Evolutionary conservation across 31 red algal species (phyloP).

Genomic region (Porphyra umbilicalis): DNA sequence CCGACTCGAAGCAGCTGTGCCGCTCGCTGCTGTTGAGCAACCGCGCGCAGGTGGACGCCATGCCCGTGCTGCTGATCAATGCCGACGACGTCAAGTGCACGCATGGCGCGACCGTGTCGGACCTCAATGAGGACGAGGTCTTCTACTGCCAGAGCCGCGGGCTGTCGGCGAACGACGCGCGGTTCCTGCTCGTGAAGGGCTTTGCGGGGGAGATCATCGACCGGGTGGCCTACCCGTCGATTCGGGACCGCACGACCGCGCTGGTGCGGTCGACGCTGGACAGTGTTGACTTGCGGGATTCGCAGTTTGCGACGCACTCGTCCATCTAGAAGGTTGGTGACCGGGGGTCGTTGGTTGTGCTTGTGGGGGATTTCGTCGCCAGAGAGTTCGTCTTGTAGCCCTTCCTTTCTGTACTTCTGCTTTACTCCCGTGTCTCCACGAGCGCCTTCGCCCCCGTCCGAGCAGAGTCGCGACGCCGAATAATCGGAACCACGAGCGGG

Average conservation of each 20-base stretch:
- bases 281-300: neutral
- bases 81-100: constrained; percentile 81
- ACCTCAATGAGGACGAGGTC: constrained; percentile 73
- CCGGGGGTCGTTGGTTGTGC: too few species aligned
- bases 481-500: too few species aligned
- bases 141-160: constrained; percentile 83
- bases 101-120: constrained; percentile 76
- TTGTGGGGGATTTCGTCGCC: too few species aligned
- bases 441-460: too few species aligned
- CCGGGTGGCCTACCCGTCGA: constrained; percentile 30
- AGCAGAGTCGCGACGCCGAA: too few species aligned
- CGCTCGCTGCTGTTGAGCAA: constrained; percentile 64
- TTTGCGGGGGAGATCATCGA: constrained; percentile 57
- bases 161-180: constrained; percentile 34
- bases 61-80: constrained; percentile 78
- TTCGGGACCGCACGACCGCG: constrained; percentile 17
- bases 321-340: neutral
- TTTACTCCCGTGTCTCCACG: too few species aligned
- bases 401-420: too few species aligned
- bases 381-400: too few species aligned
- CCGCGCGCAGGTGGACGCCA: constrained; percentile 54
- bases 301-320: neutral
- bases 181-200: constrained; percentile 34
- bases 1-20: constrained; percentile 66
- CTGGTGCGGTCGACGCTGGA: neutral